Percentiles rank a stretch among this genome's conserved stretches.
Conservation (phyloP, 805 yeast species). For the Ogataea philodendri region DNA sequence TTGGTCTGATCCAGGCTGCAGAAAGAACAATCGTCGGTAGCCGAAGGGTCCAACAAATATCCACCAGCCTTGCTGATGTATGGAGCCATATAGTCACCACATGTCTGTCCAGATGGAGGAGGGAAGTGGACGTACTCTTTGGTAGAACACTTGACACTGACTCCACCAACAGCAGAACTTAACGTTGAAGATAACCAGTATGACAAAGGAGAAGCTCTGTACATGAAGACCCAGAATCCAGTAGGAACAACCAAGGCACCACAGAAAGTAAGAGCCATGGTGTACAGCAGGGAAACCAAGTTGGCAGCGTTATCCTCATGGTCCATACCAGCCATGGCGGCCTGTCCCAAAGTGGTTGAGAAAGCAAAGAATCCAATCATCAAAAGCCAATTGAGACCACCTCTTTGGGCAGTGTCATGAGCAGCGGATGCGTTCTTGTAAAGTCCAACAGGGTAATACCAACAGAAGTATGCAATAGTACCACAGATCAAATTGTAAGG, state of each 20-base stretch:
- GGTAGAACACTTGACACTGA: conserved; percentile 44
- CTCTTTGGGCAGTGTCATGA: conserved; percentile 47
- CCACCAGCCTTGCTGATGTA: conserved; percentile 46
- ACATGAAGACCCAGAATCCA: conserved; percentile 81
- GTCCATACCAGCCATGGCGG: conserved; percentile 58
- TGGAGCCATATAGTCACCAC: conserved; percentile 50
- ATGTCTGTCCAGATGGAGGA: conserved; percentile 56
- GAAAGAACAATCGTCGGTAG: conserved; percentile 56
- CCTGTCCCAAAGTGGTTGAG: conserved; percentile 57
- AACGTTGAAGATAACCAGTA: conserved; percentile 59
- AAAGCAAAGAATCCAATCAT: conserved; percentile 49
- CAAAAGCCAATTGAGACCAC: conserved; percentile 48
- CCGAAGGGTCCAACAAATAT: conserved; percentile 39
- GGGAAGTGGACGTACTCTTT: conserved; percentile 47
- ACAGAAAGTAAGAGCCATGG: conserved; percentile 67
- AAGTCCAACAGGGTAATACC: conserved; percentile 74
- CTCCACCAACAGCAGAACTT: conserved; percentile 53
- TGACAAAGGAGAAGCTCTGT: conserved; percentile 68
- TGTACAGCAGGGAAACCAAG: conserved; percentile 53
- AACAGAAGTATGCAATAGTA: conserved; percentile 59
- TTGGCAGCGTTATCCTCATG: conserved; percentile 64
- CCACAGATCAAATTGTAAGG: conserved; percentile 64
- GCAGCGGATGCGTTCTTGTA: conserved; percentile 56
- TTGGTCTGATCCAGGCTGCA: conserved; percentile 62
- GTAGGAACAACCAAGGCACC: conserved; percentile 66